Evolutionary conservation across 179 eudicot species (phyloP).

Genomic region (Vitellaria paradoxa): DNA sequence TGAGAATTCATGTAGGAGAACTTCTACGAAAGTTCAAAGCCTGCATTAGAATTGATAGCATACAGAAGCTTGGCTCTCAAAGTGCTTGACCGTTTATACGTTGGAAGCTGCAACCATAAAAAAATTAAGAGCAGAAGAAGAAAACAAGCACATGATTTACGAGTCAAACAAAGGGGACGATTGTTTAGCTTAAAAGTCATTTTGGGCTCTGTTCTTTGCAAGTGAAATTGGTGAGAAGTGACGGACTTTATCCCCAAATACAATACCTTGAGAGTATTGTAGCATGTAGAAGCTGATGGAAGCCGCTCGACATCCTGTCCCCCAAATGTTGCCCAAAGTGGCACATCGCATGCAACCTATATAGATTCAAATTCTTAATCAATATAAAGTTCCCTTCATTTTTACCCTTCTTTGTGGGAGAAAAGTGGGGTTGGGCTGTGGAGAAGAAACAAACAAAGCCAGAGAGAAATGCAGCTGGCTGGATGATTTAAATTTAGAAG

Average conservation of each 20-base stretch:
- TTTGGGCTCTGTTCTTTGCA: background rate
- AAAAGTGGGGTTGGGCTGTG: background rate
- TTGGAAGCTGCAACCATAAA: slow-evolving; percentile 69
- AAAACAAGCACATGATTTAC: slow-evolving; percentile 10
- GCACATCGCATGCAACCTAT: slow-evolving; percentile 82
- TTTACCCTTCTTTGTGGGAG: background rate
- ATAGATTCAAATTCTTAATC: slow-evolving; percentile 6
- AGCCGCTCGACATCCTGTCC: slow-evolving; percentile 98
- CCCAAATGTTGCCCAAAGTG: slow-evolving; percentile 89
- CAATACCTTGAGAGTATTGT: slow-evolving; percentile 90
- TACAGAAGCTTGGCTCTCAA: slow-evolving; percentile 86
- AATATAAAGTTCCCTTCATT: background rate
- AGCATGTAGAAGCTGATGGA: slow-evolving; percentile 98
- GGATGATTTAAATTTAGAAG: background rate
- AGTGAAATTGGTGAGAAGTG: background rate
- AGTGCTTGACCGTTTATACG: slow-evolving; percentile 83
- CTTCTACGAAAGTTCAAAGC: slow-evolving; percentile 83
- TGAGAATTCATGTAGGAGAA: slow-evolving; percentile 4
- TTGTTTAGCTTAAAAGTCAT: background rate
- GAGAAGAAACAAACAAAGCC: background rate
- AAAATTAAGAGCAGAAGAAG: background rate
- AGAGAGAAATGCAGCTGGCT: slow-evolving; percentile 2
- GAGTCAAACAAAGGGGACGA: background rate
- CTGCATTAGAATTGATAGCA: slow-evolving; percentile 96
- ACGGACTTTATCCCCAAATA: background rate